Percentiles rank a stretch among this genome's conserved stretches.
phyloP scores from a whole-genome alignment of 2,329 filamentous ascomycete genomes.

The Emergomyces pasteurianus region DNA sequence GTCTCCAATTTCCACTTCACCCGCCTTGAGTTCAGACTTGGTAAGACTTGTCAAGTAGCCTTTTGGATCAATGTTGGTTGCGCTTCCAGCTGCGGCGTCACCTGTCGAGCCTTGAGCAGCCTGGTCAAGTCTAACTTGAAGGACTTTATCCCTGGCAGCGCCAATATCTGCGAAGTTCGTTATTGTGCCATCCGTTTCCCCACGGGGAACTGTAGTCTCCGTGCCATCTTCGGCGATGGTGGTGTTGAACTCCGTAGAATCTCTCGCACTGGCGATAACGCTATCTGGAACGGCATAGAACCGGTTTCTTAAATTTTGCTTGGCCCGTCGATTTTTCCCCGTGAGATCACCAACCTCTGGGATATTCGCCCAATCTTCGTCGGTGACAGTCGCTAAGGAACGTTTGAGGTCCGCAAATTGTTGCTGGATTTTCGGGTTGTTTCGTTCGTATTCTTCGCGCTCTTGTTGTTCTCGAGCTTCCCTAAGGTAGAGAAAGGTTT shows the following conservation, averaged over 20 bases:
- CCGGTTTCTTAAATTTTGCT: conserved; percentile 67
- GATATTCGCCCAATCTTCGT: conserved; percentile 92
- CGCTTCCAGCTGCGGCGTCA: conserved; percentile 61
- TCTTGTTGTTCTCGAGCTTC: conserved; percentile 89
- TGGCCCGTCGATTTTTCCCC: conserved; percentile 77
- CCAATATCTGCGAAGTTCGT: conserved; percentile 98
- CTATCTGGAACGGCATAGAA: conserved; percentile 97
- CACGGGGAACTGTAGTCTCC: conserved; percentile 33
- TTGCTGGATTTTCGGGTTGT: conserved; percentile 96
- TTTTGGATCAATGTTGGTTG: conserved; percentile 86
- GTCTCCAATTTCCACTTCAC: conserved; percentile 78
- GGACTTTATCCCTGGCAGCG: conserved; percentile 86
- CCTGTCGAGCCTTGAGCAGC: conserved; percentile 61
- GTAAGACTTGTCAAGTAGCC: conserved; percentile 89
- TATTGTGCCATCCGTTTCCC: conserved; percentile 68
- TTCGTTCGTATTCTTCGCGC: conserved; percentile 86
- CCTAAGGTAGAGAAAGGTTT: conserved; percentile 53
- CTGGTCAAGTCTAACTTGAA: conserved; percentile 87
- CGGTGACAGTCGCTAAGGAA: conserved; percentile 72
- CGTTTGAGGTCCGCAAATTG: conserved; percentile 96
- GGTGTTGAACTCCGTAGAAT: conserved; percentile 69
- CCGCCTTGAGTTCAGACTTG: conserved; percentile 65
- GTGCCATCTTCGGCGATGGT: conserved; percentile 72
- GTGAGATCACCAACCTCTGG: conserved; percentile 96
- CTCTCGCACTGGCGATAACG: conserved; percentile 76